phyloP scores from a whole-genome alignment of 768 basidiomycete genomes.

The Kwoniella dejecticola region DNA sequence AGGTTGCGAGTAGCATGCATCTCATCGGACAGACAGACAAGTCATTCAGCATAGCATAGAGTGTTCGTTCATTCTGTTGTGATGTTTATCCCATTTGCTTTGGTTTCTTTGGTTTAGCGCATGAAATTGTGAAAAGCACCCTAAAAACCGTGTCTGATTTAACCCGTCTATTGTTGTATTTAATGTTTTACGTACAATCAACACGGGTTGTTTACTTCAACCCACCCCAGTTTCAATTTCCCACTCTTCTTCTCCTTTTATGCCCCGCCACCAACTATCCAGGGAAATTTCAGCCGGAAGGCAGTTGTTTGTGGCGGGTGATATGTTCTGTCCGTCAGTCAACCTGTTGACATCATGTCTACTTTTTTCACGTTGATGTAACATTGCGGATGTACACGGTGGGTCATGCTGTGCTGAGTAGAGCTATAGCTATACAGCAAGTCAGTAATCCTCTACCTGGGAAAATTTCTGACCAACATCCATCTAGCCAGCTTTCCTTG shows the following conservation, averaged over 20 bases:
- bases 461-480: no score
- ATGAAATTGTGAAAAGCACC: neutral
- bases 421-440: no score
- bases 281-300: neutral
- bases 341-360: slow-evolving; percentile 6
- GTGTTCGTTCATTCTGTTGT: neutral
- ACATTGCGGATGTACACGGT: neutral
- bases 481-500: no score
- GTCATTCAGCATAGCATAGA: neutral
- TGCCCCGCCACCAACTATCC: neutral
- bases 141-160: neutral
- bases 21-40: neutral
- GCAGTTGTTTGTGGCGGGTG: slow-evolving; percentile 6
- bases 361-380: neutral
- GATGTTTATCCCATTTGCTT: slow-evolving; percentile 4
- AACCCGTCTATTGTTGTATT: slow-evolving; percentile 7
- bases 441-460: no score
- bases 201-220: slow-evolving; percentile 5
- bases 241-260: neutral
- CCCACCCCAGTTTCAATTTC: neutral
- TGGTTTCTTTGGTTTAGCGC: neutral
- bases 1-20: no score
- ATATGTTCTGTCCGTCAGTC: slow-evolving; percentile 12
- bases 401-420: neutral
- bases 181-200: neutral